Base-by-base conservation (phyloP, 2,329 filamentous ascomycete genomes). In the Ceratocystis colombiana region DNA sequence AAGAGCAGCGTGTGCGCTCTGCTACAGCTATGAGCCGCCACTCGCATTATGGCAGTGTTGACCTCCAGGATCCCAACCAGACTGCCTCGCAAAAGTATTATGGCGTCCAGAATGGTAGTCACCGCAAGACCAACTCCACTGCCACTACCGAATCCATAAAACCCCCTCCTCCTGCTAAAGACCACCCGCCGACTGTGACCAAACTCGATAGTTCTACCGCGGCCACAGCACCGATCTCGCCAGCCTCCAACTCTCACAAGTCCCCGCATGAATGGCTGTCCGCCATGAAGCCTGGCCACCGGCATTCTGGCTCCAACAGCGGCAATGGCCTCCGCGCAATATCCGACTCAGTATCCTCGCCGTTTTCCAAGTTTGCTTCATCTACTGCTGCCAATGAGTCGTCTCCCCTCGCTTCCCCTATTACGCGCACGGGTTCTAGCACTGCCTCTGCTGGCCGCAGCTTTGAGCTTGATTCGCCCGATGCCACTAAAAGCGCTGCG, bases 381-480 rank as follows among this genome's bases (percentile, higher is more conserved):
- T 77, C 66, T n/a, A 20, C 82, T 2, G 77, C 66, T 33, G 46
- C 82, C 3, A 75, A 76, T 1, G 82, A 85, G 57, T 77, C 79
- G 1, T 77, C 80, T 10, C 69, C 77, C 5, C 81, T 80, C 68
- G 81, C 83, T 30, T 81, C 80, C 2, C 79, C 80, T 1, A 87
- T 89, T 0, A 84, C 87, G 25, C 82, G 88, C 66, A 93, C 90
- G 3, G 90, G 88, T 4, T 96, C 91, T 2, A 87, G 83, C 70
- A 87, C 84, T 1, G 82, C 84, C 12, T 87, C 85, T 1, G 82
- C 75, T 4, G 84, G 80, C 1, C 82, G 79, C 5, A 94, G 89
- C 74, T 86, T 94, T 65, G 90, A 95, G 63, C 80, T 92, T 0
- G 89, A 93, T 64, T 90, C 88, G 53, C 83, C 86, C 0, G 87